A percentile compares a stretch with the other conserved stretches of the same genome.
These are phyloP conservation scores for Theobroma grandiflorum DNA, from an alignment of 441 rosid species.

Conservation along the genomic window DNA sequence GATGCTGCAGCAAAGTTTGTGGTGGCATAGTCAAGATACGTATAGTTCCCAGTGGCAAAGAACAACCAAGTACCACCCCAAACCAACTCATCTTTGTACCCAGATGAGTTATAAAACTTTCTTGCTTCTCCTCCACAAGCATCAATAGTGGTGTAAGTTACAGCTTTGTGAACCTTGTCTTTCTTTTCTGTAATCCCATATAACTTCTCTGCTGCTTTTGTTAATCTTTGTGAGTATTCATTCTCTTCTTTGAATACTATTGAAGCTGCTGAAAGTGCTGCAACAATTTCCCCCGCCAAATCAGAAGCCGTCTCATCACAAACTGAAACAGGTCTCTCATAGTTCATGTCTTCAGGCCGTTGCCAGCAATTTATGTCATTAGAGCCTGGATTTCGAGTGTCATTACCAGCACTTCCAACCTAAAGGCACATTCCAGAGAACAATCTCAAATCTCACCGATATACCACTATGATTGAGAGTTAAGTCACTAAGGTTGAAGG, in stretches of 20 bases:
- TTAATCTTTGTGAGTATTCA: constrained; percentile 37
- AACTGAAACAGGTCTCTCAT: constrained; percentile 48
- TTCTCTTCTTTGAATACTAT: constrained; percentile 56
- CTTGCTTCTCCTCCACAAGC: constrained; percentile 59
- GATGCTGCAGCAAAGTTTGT: constrained; percentile 44
- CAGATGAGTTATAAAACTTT: constrained; percentile 52
- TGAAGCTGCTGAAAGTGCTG: constrained; percentile 67
- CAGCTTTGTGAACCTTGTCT: constrained; percentile 32
- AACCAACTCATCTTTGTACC: constrained; percentile 58
- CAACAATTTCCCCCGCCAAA: constrained; percentile 62
- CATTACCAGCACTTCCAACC: constrained; percentile 56
- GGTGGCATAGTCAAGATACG: constrained; percentile 55
- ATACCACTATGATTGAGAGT: not conserved
- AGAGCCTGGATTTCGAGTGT: constrained; percentile 24
- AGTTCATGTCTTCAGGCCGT: constrained; percentile 70
- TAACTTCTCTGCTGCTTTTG: constrained; percentile 43
- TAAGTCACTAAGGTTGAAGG: not conserved
- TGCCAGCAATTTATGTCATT: constrained; percentile 66
- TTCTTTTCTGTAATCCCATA: constrained; percentile 43
- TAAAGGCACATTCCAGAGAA: constrained; percentile 21
- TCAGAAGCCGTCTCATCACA: constrained; percentile 56
- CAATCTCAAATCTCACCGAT: not conserved
- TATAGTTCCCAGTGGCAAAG: constrained; percentile 57
- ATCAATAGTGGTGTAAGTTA: constrained; percentile 42
- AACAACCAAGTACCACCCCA: constrained; percentile 74